Percentiles rank a stretch among this genome's conserved stretches.
Evolutionary conservation across 805 yeast species (phyloP).

Genomic region (Vanderwaltozyma tropicalis): DNA sequence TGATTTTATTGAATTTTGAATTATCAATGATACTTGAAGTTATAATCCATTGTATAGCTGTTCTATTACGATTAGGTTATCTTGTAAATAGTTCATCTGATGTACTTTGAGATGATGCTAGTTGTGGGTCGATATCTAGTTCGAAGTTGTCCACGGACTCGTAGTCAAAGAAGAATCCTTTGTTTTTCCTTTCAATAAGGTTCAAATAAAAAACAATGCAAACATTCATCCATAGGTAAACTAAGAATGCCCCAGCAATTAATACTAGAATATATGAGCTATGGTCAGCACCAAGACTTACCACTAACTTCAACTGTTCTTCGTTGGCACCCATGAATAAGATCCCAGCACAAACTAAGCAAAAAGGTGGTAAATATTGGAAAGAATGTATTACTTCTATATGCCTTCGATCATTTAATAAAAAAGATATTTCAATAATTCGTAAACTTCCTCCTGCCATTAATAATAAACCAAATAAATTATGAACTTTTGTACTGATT

Average conservation of each 20-base stretch:
- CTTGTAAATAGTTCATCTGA: no score
- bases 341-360: constrained; percentile 67
- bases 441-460: constrained; percentile 71
- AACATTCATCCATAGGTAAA: constrained; percentile 56
- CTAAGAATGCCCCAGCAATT: constrained; percentile 61
- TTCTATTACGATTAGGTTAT: no score
- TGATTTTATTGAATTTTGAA: no score
- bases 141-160: constrained; percentile 3
- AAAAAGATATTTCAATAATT: constrained; percentile 67
- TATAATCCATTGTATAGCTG: no score
- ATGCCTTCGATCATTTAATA: constrained; percentile 52
- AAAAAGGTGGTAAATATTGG: constrained; percentile 81
- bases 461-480: constrained; percentile 71
- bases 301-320: constrained; percentile 66
- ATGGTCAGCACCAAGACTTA: constrained; percentile 72
- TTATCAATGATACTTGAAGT: no score
- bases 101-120: no score
- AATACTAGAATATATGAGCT: constrained; percentile 69
- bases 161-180: constrained; percentile 9
- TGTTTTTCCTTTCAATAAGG: constrained; percentile 17
- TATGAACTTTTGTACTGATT: constrained; percentile 80
- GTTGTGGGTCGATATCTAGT: constrained; percentile 2
- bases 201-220: constrained; percentile 48
- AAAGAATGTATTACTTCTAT: constrained; percentile 49
- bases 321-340: constrained; percentile 90